Base-by-base conservation (phyloP, 1,284 basidiomycete genomes). In the Singerocomus inundabilis region DNA sequence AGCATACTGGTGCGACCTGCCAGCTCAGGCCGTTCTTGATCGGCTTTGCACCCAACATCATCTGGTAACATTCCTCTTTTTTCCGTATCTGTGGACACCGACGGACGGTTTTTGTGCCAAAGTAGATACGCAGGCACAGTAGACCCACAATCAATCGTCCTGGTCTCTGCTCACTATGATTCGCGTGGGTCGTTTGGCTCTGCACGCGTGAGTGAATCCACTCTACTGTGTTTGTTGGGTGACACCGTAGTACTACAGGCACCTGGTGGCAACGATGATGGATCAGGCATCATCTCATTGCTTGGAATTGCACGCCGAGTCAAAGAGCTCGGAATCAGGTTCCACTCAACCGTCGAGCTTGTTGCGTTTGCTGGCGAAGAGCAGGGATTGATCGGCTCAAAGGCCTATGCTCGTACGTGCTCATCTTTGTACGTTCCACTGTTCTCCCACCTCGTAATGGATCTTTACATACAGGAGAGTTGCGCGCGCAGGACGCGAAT, bases 151-250 rank as follows among this genome's bases (percentile, higher is more conserved):
- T 81, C 78, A 55, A 86, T 75, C 32, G 80, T 89, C 25, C 74
- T 94, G 41, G 72, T 93, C 43, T 86, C 85, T 49, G 89, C 82
- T 2, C 91, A 93, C 68, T 93, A 92, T 64, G 91, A 94, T 64
- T 89, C 85, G 43, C 83, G 92, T 30, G 92, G 92, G 11, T 86
- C 85, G 2, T 94, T 92, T 66, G 92, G 92, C n/a, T 65, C 49
- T 1, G 26, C 54, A 16, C 68, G 59, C 18, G 64, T 69, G 45
- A 45, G 66, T 46, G 12, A 21, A 15, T 37, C 30, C 18, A 1
- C 33, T 4, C 3, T 29, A 2, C 26, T 12, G 4, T 16, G 25
- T 15, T 33, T 28, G 16, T 26, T 11, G 3, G 13, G 5, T 51
- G 39, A 63, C 46, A 18, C 6, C 5, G 6, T 31, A 0, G 8